Conservation (phyloP, 306 rosid genomes). For the Canavalia ensiformis region DNA sequence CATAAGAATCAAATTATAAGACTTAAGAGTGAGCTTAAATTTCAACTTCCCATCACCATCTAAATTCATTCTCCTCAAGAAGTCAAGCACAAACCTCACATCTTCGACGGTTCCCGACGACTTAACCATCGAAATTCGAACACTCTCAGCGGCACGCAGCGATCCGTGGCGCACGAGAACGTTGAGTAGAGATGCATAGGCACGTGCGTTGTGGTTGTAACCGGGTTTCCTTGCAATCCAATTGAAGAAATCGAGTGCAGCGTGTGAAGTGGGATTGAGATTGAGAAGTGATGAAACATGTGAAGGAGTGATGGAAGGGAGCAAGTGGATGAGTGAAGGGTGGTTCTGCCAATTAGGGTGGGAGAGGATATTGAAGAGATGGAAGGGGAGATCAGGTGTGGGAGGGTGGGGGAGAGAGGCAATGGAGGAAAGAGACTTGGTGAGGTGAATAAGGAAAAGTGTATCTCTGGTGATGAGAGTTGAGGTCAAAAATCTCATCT, state of each 20-base stretch:
- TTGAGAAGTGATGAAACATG: neutral
- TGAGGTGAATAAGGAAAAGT: too few species aligned
- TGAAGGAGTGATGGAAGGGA: neutral
- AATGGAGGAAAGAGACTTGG: too few species aligned
- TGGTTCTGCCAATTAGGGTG: neutral
- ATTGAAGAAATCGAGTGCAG: conserved; percentile 63
- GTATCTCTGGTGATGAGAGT: too few species aligned
- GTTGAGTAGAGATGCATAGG: conserved; percentile 59
- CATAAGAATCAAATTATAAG: conserved; percentile 68
- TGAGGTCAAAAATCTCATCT: too few species aligned
- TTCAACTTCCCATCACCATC: conserved; percentile 39
- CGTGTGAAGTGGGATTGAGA: conserved; percentile 45
- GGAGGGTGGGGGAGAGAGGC: too few species aligned
- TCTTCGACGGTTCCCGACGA: conserved; percentile 54
- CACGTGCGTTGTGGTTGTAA: conserved; percentile 60
- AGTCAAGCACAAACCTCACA: conserved; percentile 55
- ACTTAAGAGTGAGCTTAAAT: conserved; percentile 66
- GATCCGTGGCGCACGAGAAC: conserved; percentile 59
- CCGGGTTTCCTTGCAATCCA: conserved; percentile 60
- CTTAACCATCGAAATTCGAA: conserved; percentile 65
- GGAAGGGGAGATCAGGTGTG: too few species aligned
- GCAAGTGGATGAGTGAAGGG: neutral
- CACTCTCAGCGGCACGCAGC: conserved; percentile 54
- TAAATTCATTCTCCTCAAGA: conserved; percentile 51
- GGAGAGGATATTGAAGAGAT: too few species aligned